Evolutionary conservation across 2,329 filamentous ascomycete species (phyloP).

Genomic region (Fusarium sp.): DNA sequence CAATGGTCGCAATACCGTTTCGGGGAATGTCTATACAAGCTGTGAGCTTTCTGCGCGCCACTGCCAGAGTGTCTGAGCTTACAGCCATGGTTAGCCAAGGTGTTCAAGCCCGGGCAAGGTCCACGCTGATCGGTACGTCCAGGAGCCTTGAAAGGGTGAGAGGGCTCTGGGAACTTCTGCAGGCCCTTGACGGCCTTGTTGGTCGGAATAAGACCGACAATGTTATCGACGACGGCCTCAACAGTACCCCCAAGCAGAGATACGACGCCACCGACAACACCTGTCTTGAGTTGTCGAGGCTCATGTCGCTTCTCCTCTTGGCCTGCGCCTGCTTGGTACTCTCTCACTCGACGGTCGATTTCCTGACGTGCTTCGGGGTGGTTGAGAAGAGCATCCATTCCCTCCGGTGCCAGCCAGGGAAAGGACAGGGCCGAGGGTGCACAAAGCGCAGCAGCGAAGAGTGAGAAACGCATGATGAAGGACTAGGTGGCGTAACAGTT

Average conservation of each 20-base stretch:
- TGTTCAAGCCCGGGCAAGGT: slow-evolving; percentile 25
- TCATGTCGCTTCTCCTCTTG: slow-evolving; percentile 2
- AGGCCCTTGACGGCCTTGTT: slow-evolving; percentile 25
- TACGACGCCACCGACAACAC: slow-evolving; percentile 6
- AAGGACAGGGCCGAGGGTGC: slow-evolving; percentile 19
- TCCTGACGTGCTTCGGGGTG: slow-evolving; percentile 25
- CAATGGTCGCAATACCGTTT: slow-evolving; percentile 24
- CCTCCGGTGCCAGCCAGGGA: slow-evolving; percentile 19
- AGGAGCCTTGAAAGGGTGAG: slow-evolving; percentile 18
- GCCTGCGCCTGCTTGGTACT: neutral
- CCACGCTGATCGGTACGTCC: slow-evolving; percentile 23
- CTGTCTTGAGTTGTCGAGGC: slow-evolving; percentile 10
- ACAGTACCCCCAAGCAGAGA: slow-evolving; percentile 22
- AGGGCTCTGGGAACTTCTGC: slow-evolving; percentile 24
- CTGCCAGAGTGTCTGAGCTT: neutral
- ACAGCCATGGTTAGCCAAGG: slow-evolving; percentile 28
- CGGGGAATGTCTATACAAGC: slow-evolving; percentile 11
- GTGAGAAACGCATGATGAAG: slow-evolving; percentile 4
- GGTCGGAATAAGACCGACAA: slow-evolving; percentile 23
- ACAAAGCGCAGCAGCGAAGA: slow-evolving; percentile 15
- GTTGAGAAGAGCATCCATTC: slow-evolving; percentile 20
- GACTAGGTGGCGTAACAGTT: neutral
- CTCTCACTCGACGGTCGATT: slow-evolving; percentile 23
- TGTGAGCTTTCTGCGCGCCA: neutral
- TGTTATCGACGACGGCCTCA: slow-evolving; percentile 21